phyloP scores from a whole-genome alignment of 2,329 filamentous ascomycete species.

The Hymenoscyphus fructigenus region DNA sequence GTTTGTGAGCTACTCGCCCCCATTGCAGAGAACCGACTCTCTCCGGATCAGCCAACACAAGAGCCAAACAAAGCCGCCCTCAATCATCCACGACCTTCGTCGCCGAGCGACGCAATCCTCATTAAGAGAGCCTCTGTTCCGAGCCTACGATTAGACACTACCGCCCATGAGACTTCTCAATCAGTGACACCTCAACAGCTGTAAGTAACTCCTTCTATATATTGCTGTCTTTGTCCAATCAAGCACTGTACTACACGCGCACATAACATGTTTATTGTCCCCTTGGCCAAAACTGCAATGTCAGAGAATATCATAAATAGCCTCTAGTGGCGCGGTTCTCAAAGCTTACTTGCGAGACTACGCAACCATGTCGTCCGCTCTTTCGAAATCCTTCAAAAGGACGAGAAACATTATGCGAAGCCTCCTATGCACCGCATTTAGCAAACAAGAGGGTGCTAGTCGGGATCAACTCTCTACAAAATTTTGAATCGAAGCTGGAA shows the following conservation, averaged over 20 bases:
- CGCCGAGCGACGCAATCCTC: conserved; percentile 37
- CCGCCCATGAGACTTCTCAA: conserved; percentile 20
- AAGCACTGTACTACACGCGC: neutral
- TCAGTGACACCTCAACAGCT: conserved; percentile 13
- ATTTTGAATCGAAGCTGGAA: neutral
- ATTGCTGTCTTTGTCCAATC: neutral
- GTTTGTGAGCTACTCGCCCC: conserved; percentile 29
- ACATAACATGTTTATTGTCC: neutral
- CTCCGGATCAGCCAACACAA: conserved; percentile 7
- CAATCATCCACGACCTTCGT: conserved; percentile 26
- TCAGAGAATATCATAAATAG: neutral
- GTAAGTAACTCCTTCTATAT: conserved; percentile 23
- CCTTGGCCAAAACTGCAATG: neutral
- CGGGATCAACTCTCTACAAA: no score
- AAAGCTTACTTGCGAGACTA: neutral
- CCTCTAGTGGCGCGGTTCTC: neutral
- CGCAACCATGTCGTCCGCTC: neutral
- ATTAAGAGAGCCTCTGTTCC: conserved; percentile 33
- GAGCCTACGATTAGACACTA: conserved; percentile 26
- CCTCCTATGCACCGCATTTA: neutral
- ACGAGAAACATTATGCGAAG: neutral
- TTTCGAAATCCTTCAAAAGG: neutral
- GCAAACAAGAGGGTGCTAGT: no score
- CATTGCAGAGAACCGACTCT: conserved; percentile 27
- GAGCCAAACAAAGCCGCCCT: neutral